These are phyloP conservation scores for Porpolomopsis calyptriformis DNA, from an alignment of 768 basidiomycete species.

Conservation along the genomic window DNA sequence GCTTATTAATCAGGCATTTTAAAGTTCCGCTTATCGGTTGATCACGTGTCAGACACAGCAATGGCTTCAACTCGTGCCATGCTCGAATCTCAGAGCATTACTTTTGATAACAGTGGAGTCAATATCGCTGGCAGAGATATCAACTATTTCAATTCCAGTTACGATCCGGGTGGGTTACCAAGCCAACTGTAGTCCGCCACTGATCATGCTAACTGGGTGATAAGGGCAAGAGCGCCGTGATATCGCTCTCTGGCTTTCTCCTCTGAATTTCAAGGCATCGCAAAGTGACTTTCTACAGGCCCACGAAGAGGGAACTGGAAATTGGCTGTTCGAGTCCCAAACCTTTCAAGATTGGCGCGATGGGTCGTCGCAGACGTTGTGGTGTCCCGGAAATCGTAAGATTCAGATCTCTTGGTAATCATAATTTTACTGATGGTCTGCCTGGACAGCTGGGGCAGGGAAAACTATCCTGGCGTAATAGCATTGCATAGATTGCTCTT, in stretches of 20 bases:
- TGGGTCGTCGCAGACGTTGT: slow-evolving; percentile 1
- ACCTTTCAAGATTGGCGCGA: slow-evolving; percentile 3
- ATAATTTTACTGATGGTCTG: neutral
- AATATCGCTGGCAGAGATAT: too few species aligned
- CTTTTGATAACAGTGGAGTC: too few species aligned
- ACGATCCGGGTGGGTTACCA: too few species aligned
- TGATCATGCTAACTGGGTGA: too few species aligned
- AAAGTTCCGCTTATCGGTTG: too few species aligned
- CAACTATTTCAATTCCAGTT: too few species aligned
- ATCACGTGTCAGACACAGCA: too few species aligned
- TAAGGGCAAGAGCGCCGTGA: slow-evolving; percentile 1
- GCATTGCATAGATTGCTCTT: neutral
- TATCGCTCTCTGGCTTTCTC: too few species aligned
- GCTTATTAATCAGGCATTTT: too few species aligned
- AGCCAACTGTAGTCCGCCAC: too few species aligned
- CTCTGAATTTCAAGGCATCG: slow-evolving; percentile 2
- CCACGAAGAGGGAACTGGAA: slow-evolving; percentile 3
- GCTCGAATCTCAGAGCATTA: too few species aligned
- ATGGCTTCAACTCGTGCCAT: too few species aligned
- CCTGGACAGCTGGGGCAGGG: slow-evolving; percentile 8
- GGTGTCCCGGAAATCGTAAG: slow-evolving; percentile 11
- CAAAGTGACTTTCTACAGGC: neutral
- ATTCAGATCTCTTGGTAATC: neutral
- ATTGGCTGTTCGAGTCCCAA: slow-evolving; percentile 6
- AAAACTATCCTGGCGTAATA: slow-evolving; percentile 10